phyloP scores from a whole-genome alignment of 805 yeast species.

The Hanseniaspora pseudoguilliermondii region DNA sequence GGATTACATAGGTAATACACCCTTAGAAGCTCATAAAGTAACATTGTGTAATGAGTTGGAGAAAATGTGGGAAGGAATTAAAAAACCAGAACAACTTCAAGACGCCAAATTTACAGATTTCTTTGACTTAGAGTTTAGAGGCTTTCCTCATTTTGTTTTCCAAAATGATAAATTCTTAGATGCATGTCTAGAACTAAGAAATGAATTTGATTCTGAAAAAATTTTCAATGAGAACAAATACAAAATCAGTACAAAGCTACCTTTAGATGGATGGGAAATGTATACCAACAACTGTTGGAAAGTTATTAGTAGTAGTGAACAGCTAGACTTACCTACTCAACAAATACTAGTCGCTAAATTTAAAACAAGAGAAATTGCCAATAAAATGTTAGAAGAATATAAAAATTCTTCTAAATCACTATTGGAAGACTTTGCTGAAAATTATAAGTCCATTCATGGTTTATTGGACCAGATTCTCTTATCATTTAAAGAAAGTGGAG shows the following conservation, averaged over 20 bases:
- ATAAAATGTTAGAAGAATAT: constrained; percentile 37
- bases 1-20: constrained; percentile 82
- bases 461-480: constrained; percentile 30
- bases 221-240: constrained; percentile 42
- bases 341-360: constrained; percentile 89
- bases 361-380: constrained; percentile 80
- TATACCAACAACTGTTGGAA: constrained; percentile 89
- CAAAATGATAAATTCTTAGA: constrained; percentile 56
- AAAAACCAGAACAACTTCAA: constrained; percentile 56
- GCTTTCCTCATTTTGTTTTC: constrained; percentile 74
- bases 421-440: constrained; percentile 28
- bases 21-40: constrained; percentile 53
- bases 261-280: constrained; percentile 91
- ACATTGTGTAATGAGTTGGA: constrained; percentile 61
- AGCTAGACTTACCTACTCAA: constrained; percentile 91
- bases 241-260: constrained; percentile 66
- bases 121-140: constrained; percentile 71
- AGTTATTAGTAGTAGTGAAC: constrained; percentile 84
- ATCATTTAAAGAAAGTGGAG: constrained; percentile 55
- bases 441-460: constrained; percentile 34
- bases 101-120: constrained; percentile 53
- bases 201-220: constrained; percentile 34
- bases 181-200: constrained; percentile 54
- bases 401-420: constrained; percentile 24
- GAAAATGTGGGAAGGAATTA: constrained; percentile 64